Conservation (phyloP, 2,329 filamentous ascomycete species). For the Exophiala calicioides region DNA sequence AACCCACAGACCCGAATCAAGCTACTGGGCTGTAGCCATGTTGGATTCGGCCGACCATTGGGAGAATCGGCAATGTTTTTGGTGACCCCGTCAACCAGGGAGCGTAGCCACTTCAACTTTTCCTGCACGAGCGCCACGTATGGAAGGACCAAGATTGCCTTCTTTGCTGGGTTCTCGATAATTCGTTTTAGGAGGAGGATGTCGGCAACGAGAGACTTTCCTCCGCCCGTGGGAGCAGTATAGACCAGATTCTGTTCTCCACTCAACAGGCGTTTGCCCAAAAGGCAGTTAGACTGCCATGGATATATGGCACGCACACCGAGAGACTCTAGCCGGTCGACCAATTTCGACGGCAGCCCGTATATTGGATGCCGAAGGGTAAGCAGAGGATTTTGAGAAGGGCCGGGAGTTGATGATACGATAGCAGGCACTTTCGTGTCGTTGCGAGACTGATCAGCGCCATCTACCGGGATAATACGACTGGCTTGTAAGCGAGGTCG, state of each 20-base stretch:
- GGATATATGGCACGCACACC: conserved; percentile 75
- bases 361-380: conserved; percentile 65
- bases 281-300: conserved; percentile 75
- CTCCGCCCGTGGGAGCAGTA: conserved; percentile 74
- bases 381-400: conserved; percentile 50
- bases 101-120: conserved; percentile 72
- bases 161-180: conserved; percentile 62
- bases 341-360: conserved; percentile 60
- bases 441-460: not conserved
- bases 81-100: conserved; percentile 62
- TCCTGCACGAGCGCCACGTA: conserved; percentile 80
- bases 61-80: conserved; percentile 38
- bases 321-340: conserved; percentile 64
- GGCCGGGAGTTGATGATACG: conserved; percentile 34
- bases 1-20: conserved; percentile 68
- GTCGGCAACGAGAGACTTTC: conserved; percentile 70
- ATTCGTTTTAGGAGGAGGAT: conserved; percentile 73
- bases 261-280: conserved; percentile 64
- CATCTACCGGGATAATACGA: conserved; percentile 7
- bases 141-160: conserved; percentile 71
- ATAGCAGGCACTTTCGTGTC: conserved; percentile 1
- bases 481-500: conserved; percentile 17
- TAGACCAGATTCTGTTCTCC: conserved; percentile 74
- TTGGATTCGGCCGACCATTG: conserved; percentile 39
- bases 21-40: conserved; percentile 54